A percentile compares a stretch with the other conserved stretches of the same genome.
Evolutionary conservation across 768 basidiomycete genomes (phyloP).

Genomic region (Candolleomyces aberdarensis): DNA sequence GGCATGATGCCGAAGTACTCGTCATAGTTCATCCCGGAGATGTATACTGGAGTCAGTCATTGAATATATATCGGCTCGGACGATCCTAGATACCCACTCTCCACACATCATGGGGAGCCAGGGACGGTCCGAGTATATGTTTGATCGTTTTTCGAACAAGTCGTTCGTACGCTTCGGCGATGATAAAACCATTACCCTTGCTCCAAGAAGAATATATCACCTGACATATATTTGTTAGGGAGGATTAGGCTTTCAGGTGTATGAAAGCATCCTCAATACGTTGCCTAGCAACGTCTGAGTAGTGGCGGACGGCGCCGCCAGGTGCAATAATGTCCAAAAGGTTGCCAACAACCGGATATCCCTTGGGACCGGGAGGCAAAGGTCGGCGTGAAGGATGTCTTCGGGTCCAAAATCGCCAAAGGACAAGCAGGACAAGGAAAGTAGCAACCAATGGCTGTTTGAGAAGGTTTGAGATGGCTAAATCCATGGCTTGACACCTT

Average conservation of each 20-base stretch:
- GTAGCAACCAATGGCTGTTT: too few relatives aligned
- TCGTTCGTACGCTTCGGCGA: conserved; percentile 9
- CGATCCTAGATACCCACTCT: conserved; percentile 8
- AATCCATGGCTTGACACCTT: too few relatives aligned
- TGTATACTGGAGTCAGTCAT: background rate
- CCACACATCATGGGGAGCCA: conserved; percentile 18
- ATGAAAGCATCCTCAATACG: conserved; percentile 7
- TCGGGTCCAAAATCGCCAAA: too few relatives aligned
- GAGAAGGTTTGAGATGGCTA: too few relatives aligned
- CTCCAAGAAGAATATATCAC: conserved; percentile 14
- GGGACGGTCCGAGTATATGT: conserved; percentile 20
- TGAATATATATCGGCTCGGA: background rate
- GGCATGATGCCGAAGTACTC: conserved; percentile 19
- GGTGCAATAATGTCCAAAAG: conserved; percentile 13
- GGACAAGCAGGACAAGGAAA: too few relatives aligned
- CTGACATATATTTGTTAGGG: background rate
- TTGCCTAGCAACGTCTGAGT: conserved; percentile 7
- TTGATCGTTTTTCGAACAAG: conserved; percentile 13
- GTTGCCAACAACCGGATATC: conserved; percentile 17
- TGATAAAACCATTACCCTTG: conserved; percentile 9
- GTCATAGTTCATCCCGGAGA: conserved; percentile 23
- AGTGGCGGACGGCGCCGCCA: conserved; percentile 7
- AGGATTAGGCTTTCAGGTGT: too few relatives aligned
- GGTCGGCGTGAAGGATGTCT: background rate
- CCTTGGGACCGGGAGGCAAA: conserved; percentile 16